Evolutionary conservation across 768 basidiomycete species (phyloP), one percentile per base, ranked within the genome.

Genomic region (Floccularia luteovirens): DNA sequence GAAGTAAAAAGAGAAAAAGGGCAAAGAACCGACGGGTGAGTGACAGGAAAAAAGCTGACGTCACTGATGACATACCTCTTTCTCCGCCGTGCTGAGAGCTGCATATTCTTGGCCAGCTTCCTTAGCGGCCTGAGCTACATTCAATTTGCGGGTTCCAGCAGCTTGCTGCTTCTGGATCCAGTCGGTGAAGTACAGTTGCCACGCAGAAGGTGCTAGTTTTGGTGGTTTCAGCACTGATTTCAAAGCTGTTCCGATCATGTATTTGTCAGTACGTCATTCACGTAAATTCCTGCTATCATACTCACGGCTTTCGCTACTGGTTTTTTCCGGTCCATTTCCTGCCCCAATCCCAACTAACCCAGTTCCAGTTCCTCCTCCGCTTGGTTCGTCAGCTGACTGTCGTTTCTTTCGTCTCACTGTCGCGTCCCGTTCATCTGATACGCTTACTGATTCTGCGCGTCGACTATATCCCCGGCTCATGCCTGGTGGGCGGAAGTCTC

Each of bases 171-270:
- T 75, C 58, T 90, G 85, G 47, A 96, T 91, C 79, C 88, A 92
- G 56, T 94, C 90, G 17, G 90, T 90, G 58, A 96, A 94, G 62
- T 90, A 96, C 31, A 96, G 74, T 60, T 96, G 92, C 92, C 92
- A 96, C 40, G 91, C 89, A 2, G 90, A 92, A 3, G 88, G 90
- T 4, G 92, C 89, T 51, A 91, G 74, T 66, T 92, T 91, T 35
- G 91, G 91, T 14, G 88, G 90, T 31, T 82, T 80, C 43, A 96
- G 69, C 8, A 78, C 62, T 28, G 91, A 91, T 62, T 85, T 91
- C 41, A 76, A 64, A 25, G 70, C 83, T 82, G 59, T 42, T 57
- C 52, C n/a, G n/a, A n/a, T n/a, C n/a, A n/a, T n/a, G n/a, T n/a
- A n/a, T n/a, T n/a, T n/a, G n/a, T n/a, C n/a, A n/a, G n/a, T n/a